Evolutionary conservation across 2,329 filamentous ascomycete genomes (phyloP), one percentile per base, ranked within the genome.

Genomic region (Lasiodiplodia citricola): DNA sequence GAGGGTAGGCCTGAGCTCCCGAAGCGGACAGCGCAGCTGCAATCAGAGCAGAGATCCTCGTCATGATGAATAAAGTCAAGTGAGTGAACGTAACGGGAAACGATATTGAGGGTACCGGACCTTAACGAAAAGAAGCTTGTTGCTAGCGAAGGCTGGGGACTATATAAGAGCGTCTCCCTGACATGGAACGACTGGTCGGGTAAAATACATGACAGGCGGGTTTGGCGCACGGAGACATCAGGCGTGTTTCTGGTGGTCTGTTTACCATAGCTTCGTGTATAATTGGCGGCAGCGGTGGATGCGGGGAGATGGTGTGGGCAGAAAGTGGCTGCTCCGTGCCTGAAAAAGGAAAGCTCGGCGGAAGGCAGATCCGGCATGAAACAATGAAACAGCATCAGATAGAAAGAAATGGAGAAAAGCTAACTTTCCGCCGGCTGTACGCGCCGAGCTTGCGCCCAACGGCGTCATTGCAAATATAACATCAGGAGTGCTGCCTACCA

Each of bases 361-460:
- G 60, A 52, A 64, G 28, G 38, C 60, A 64, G 60, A 52, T 64
- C 60, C 60, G 60, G 41, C 60, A 18, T 64, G 60, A 64, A 64
- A 64, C 60, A 47, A 64, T 38, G 47, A 64, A 64, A 64, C 60
- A 18, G 60, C 47, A 10, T 64, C 60, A 64, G n/a, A 35, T 64
- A 51, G 60, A 64, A 14, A 37, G 31, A 5, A 13, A 21, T 47
- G 23, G 44, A 13, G 25, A 31, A 52, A 25, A 13, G 16, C 7
- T 13, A 51, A 21, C 41, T 31, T n/a, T 21, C 47, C 31, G 38
- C 31, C 60, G 60, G 60, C 16, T n/a, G 18, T 2, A 5, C 57
- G 57, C 57, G 37, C 57, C 57, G 57, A 47, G 44, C 18, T 47
- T n/a, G 44, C 44, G 44, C 44, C 18, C 44, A 21, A 8, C 44